phyloP scores from a whole-genome alignment of 1,139 yeast species.

The Debaryomycetaceae sp. region DNA sequence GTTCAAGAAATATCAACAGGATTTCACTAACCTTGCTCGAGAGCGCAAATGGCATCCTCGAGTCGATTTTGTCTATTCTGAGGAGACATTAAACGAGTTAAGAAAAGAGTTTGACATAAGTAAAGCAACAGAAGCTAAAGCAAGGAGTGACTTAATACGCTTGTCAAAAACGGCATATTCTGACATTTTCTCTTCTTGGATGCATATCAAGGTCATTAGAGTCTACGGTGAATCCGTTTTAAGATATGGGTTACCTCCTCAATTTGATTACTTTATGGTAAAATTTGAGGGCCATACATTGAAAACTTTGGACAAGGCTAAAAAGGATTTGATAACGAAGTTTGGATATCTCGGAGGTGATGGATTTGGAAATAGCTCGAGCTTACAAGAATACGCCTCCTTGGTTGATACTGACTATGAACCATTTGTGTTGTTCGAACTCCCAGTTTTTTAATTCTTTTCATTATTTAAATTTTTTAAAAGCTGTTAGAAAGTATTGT shows the following conservation, averaged over 20 bases:
- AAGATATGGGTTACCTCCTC: slow-evolving; percentile 95
- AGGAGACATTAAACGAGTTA: slow-evolving; percentile 66
- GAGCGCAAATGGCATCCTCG: slow-evolving; percentile 92
- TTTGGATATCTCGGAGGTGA: slow-evolving; percentile 91
- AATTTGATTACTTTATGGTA: slow-evolving; percentile 65
- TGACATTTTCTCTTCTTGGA: slow-evolving; percentile 82
- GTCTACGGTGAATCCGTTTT: slow-evolving; percentile 65
- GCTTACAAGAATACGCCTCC: slow-evolving; percentile 82
- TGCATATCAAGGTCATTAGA: slow-evolving; percentile 71
- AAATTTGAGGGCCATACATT: slow-evolving; percentile 36
- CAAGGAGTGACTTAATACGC: slow-evolving; percentile 76
- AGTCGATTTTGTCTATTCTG: slow-evolving; percentile 80
- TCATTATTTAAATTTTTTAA: not conserved
- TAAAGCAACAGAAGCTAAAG: slow-evolving; percentile 65
- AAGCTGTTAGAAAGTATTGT: too few species aligned
- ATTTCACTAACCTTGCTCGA: slow-evolving; percentile 68
- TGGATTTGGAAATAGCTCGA: slow-evolving; percentile 65
- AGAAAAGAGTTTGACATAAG: slow-evolving; percentile 78
- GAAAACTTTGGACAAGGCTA: slow-evolving; percentile 53
- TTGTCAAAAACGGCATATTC: slow-evolving; percentile 84
- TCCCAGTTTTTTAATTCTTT: slow-evolving; percentile 29
- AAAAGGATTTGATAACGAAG: slow-evolving; percentile 62
- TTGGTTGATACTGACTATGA: slow-evolving; percentile 92
- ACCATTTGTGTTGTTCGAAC: slow-evolving; percentile 83
- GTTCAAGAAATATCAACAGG: slow-evolving; percentile 74